phyloP scores from a whole-genome alignment of 2,329 filamentous ascomycete genomes.

The Zymoseptoria pseudotritici region DNA sequence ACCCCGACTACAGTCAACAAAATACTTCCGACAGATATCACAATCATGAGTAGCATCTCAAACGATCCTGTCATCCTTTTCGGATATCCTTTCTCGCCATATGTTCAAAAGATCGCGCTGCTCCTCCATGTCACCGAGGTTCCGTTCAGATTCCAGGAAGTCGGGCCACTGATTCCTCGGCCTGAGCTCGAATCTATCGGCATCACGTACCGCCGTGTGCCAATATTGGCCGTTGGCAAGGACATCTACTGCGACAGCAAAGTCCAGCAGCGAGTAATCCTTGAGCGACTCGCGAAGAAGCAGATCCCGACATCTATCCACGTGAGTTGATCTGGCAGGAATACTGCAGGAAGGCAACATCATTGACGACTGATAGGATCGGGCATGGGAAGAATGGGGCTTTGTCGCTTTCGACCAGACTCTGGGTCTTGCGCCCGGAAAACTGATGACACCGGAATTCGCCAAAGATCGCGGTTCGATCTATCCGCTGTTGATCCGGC shows the following conservation, averaged over 20 bases:
- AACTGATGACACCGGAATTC: background rate
- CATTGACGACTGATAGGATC: background rate
- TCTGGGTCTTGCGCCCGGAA: background rate
- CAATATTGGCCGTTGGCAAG: constrained; percentile 7
- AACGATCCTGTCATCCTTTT: background rate
- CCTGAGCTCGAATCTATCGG: constrained; percentile 6
- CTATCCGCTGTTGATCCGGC: background rate
- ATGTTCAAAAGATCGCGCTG: background rate
- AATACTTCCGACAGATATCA: background rate
- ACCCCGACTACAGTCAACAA: background rate
- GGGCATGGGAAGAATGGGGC: constrained; percentile 1
- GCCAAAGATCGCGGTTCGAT: background rate
- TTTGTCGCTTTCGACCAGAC: background rate
- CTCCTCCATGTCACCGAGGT: background rate
- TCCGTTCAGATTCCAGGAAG: background rate
- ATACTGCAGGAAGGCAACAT: background rate
- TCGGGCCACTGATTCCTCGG: constrained; percentile 1
- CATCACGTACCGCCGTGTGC: constrained; percentile 10
- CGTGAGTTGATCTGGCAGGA: background rate
- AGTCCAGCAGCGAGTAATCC: background rate
- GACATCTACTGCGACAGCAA: constrained; percentile 10
- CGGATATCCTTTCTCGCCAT: constrained; percentile 25
- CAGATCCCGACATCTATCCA: background rate
- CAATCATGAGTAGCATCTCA: background rate
- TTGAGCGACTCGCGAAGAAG: background rate